Base-by-base conservation (phyloP, 2,329 filamentous ascomycete species). In the Bretziella fagacearum region DNA sequence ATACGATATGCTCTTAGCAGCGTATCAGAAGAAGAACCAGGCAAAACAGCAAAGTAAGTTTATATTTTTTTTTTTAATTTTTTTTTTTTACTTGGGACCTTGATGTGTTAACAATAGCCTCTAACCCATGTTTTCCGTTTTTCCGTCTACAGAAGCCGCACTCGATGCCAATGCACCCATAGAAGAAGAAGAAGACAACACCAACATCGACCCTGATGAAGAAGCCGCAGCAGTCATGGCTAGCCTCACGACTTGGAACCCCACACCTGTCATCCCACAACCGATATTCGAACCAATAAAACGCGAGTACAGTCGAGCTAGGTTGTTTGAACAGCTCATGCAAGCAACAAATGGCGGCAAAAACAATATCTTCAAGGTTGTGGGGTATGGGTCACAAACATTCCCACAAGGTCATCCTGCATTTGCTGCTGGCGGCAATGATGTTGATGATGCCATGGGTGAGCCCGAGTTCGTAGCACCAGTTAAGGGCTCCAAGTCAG, bases 1-100 rank as follows among this genome's bases (percentile, higher is more conserved):
- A 1, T 95, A 95, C 58, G 86, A 94, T 61, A 91, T 93, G 80
- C 67, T 95, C 32, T 70, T 95, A 30, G 79, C 82, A 11, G 80
- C 81, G 6, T 91, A 91, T 57, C 84, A 91, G 62, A 95, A 96
- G 71, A 96, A 95, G 70, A 98, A 98, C 57, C 91, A 96, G 62
- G 91, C 91, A 18, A 93, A 94, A 58, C 84, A 94, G 65, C 91
- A 96, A 63, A 93, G 84, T 87, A 70, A 65, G 80, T 30, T 18
- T n/a, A n/a, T n/a, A n/a, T n/a, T n/a, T n/a, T n/a, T n/a, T n/a
- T n/a, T n/a, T n/a, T n/a, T n/a, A n/a, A n/a, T n/a, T n/a, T n/a
- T n/a, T n/a, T n/a, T n/a, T 18, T 23, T 23, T n/a, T 10, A 2
- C 17, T 17, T 11, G 7, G 1, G 8, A 3, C 26, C 37, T 54